Evolutionary conservation across 495 filamentous ascomycete species (phyloP).

Genomic region (Xylaria curta): DNA sequence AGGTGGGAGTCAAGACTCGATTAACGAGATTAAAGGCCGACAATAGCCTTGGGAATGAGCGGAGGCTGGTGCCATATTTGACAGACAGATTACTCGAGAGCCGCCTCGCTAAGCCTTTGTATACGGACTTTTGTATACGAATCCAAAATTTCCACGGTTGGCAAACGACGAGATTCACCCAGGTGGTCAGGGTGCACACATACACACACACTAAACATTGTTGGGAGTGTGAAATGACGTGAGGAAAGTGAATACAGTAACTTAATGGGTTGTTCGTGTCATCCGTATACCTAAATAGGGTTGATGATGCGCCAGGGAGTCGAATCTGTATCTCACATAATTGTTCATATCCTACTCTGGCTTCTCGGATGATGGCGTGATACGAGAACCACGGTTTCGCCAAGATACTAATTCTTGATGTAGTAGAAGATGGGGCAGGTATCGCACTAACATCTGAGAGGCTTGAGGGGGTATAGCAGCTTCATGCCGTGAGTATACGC

Average conservation of each 20-base stretch:
- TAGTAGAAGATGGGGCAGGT: too few relatives aligned
- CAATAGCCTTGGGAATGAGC: not conserved
- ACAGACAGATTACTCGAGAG: conserved; percentile 8
- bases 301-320: not conserved
- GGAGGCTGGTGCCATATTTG: not conserved
- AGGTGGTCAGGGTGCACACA: not conserved
- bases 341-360: too few relatives aligned
- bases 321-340: not conserved
- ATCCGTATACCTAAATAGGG: not conserved
- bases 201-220: not conserved
- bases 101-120: conserved; percentile 11
- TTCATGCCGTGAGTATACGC: not conserved
- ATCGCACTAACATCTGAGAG: too few relatives aligned
- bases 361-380: too few relatives aligned
- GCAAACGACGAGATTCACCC: not conserved
- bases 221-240: not conserved
- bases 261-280: not conserved
- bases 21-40: conserved; percentile 1
- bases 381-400: too few relatives aligned
- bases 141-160: too few relatives aligned
- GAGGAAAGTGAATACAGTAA: not conserved
- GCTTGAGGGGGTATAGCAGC: too few relatives aligned
- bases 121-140: too few relatives aligned
- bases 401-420: too few relatives aligned
- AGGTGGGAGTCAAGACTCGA: not conserved